Conservation (phyloP, 2,329 filamentous ascomycete genomes). For the Sclerotiophoma versabilis region DNA sequence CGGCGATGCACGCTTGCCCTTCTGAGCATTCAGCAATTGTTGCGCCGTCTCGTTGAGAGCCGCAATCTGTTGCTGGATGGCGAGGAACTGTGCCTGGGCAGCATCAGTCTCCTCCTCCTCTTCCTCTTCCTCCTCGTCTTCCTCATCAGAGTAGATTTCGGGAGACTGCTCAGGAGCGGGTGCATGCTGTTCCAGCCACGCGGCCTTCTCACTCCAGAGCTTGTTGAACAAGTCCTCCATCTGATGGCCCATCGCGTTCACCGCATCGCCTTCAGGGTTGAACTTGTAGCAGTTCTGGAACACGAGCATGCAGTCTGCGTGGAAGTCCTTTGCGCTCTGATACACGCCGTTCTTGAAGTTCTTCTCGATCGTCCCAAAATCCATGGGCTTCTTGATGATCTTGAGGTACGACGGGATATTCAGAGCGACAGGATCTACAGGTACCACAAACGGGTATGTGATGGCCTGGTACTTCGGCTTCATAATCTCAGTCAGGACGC, state of each 20-base stretch:
- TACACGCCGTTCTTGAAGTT: constrained; percentile 84
- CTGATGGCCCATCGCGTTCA: constrained; percentile 73
- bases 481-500: constrained; percentile 78
- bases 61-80: constrained; percentile 71
- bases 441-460: constrained; percentile 77
- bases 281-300: constrained; percentile 92
- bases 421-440: constrained; percentile 91
- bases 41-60: constrained; percentile 71
- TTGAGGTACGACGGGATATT: constrained; percentile 94
- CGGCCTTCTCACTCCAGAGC: constrained; percentile 79
- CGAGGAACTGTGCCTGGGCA: constrained; percentile 54
- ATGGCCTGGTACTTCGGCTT: constrained; percentile 73
- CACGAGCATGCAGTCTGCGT: constrained; percentile 81
- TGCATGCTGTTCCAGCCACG: constrained; percentile 80
- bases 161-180: constrained; percentile 70
- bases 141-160: constrained; percentile 62
- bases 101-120: constrained; percentile 61
- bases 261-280: constrained; percentile 80
- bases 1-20: constrained; percentile 63
- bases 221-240: constrained; percentile 77
- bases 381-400: constrained; percentile 97
- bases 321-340: constrained; percentile 81
- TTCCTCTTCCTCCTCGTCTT: constrained; percentile 72
- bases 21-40: constrained; percentile 50
- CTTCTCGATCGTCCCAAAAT: constrained; percentile 79